Evolutionary conservation across 345 rosid species (phyloP), one percentile per base, ranked within the genome.

Genomic region (Isatis tinctoria): DNA sequence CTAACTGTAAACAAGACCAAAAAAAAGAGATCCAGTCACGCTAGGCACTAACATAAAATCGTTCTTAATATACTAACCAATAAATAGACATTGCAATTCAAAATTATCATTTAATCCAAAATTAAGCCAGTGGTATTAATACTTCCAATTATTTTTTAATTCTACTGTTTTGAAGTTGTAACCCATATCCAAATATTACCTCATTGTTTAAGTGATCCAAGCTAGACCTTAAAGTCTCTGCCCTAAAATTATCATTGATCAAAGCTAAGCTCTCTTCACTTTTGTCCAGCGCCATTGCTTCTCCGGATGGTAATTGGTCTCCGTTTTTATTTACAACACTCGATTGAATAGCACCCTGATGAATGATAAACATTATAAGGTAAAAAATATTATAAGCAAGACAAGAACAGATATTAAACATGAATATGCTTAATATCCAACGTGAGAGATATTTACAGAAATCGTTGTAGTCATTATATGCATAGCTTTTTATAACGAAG

Each of bases 181-280:
- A 67, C 18, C 8, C 3, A 17, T 3, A 68, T 41, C 18, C 52
- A 18, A 65, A 70, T 28, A 44, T 27, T 80, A 95, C 99, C 99
- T 95, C 97, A 78, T 82, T 80, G 77, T 82, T 91, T 40, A 95
- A 82, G 82, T 83, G 90, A 74, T 92, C 97, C 96, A 95, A 83
- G 88, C 97, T 90, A 49, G 90, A 88, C 83, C 82, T 84, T 61
- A 95, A 79, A 60, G 85, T 85, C 79, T 85, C 79, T 53, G 87
- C 88, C 85, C 86, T 90, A 65, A 90, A 83, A 22, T 60, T 86
- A 63, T 83, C 91, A 60, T 82, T 87, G 76, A 81, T 60, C 65
- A 85, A 66, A 75, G 85, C 83, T 59, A 84, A 70, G 65, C 85
- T 84, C 57, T 83, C 85, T 43, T 58, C 77, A 74, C 85, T 91